These are phyloP conservation scores for Vitis hybrid DNA, from an alignment of 177 flowering plant genomes.

Conservation along the genomic window DNA sequence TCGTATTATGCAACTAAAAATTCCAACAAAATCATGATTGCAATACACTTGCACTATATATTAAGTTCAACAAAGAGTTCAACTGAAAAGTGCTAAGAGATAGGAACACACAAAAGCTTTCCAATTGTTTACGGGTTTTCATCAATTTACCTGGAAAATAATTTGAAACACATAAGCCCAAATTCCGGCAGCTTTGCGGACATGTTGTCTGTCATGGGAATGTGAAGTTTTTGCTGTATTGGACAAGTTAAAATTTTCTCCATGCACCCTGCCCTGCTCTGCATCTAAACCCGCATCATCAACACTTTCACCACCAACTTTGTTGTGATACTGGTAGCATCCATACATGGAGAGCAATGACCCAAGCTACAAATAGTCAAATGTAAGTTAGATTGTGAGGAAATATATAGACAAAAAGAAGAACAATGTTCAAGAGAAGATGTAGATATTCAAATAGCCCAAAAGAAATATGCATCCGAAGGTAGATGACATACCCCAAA, in stretches of 20 bases:
- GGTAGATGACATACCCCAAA: conserved; percentile 68
- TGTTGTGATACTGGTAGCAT: conserved; percentile 52
- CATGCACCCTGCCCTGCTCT: conserved; percentile 45
- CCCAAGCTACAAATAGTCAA: conserved; percentile 55
- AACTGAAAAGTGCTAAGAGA: background rate
- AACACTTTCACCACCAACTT: conserved; percentile 40
- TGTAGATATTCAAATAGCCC: background rate
- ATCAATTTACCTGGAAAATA: conserved; percentile 67
- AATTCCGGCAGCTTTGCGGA: conserved; percentile 52
- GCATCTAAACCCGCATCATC: conserved; percentile 37
- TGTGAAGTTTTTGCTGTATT: conserved; percentile 26
- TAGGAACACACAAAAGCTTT: background rate
- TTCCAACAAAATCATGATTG: too few relatives aligned
- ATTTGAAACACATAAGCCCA: conserved; percentile 76
- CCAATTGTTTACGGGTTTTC: background rate
- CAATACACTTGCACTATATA: too few relatives aligned
- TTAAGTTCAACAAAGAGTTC: too few relatives aligned
- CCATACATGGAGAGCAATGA: conserved; percentile 67
- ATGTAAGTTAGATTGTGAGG: background rate
- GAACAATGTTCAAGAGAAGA: background rate
- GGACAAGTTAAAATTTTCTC: conserved; percentile 18
- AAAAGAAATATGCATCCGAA: background rate
- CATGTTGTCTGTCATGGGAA: conserved; percentile 17
- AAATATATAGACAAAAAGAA: background rate
- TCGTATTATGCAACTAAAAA: too few relatives aligned